phyloP scores from a whole-genome alignment of 1,139 yeast genomes.

The Geotrichum cucujoidarum region DNA sequence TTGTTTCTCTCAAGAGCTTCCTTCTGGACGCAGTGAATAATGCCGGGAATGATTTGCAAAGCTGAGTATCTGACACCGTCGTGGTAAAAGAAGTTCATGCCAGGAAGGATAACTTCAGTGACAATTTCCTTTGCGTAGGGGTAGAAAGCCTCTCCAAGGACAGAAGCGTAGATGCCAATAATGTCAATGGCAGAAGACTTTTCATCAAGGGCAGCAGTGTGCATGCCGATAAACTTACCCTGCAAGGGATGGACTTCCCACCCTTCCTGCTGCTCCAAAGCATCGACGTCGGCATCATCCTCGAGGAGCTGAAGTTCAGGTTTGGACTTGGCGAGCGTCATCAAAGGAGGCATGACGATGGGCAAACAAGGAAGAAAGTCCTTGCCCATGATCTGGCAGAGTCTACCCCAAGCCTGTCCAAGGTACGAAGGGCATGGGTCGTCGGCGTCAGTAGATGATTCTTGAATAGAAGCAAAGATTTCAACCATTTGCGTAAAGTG shows the following conservation, averaged over 20 bases:
- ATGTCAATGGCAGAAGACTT: conserved; percentile 90
- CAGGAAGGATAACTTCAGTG: conserved; percentile 76
- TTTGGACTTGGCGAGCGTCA: conserved; percentile 79
- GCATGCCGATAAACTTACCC: conserved; percentile 92
- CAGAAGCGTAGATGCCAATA: conserved; percentile 79
- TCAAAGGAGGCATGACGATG: conserved; percentile 82
- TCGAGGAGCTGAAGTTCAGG: conserved; percentile 86
- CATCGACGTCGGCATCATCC: conserved; percentile 81
- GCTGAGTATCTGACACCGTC: conserved; percentile 93
- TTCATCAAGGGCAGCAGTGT: conserved; percentile 86
- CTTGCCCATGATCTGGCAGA: conserved; percentile 77
- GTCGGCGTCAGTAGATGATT: conserved; percentile 43
- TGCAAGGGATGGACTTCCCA: conserved; percentile 92
- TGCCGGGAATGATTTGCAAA: conserved; percentile 74
- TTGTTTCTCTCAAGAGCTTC: conserved; percentile 27
- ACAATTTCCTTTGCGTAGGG: conserved; percentile 80
- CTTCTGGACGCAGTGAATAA: conserved; percentile 53
- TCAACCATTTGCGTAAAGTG: conserved; percentile 72
- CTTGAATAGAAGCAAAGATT: conserved; percentile 68
- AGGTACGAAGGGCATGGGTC: conserved; percentile 84
- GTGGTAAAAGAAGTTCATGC: conserved; percentile 83
- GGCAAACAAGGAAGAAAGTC: conserved; percentile 86
- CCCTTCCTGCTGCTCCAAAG: conserved; percentile 76
- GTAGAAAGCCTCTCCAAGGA: conserved; percentile 73
- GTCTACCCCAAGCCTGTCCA: conserved; percentile 95